Conservation (phyloP, 495 filamentous ascomycete genomes). For the Patellaria atrata region DNA sequence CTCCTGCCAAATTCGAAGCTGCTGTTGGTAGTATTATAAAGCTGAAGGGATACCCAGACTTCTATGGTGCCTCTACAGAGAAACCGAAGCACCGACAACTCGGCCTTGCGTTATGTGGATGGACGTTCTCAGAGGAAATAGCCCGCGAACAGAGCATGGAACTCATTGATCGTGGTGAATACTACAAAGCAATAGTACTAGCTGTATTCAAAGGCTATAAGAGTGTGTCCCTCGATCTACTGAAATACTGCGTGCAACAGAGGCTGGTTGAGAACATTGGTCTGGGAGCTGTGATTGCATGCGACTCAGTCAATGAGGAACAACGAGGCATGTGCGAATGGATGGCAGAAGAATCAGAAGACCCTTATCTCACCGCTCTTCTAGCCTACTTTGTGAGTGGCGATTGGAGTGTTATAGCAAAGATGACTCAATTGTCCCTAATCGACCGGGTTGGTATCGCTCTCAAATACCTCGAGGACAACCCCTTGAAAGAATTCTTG, state of each 20-base stretch:
- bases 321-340: slow-evolving; percentile 35
- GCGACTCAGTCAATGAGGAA: slow-evolving; percentile 35
- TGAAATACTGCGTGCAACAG: slow-evolving; percentile 22
- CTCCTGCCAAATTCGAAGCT: slow-evolving; percentile 29
- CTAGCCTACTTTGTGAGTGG: slow-evolving; percentile 84
- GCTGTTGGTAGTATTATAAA: slow-evolving; percentile 38
- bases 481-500: slow-evolving; percentile 60
- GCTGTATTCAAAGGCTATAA: slow-evolving; percentile 29
- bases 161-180: slow-evolving; percentile 47
- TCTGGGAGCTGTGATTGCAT: slow-evolving; percentile 36
- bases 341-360: slow-evolving; percentile 51
- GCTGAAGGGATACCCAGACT: slow-evolving; percentile 33
- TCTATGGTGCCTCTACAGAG: slow-evolving; percentile 41
- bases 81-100: slow-evolving; percentile 62
- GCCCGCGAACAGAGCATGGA: slow-evolving; percentile 39
- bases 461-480: slow-evolving; percentile 67
- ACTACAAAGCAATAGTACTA: slow-evolving; percentile 51
- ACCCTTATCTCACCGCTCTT: slow-evolving; percentile 81
- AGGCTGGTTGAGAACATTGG: slow-evolving; percentile 26
- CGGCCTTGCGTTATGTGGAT: slow-evolving; percentile 65
- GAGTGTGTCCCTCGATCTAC: slow-evolving; percentile 26
- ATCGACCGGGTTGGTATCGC: slow-evolving; percentile 77
- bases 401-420: slow-evolving; percentile 69
- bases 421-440: slow-evolving; percentile 70
- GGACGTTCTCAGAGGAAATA: slow-evolving; percentile 46